Base-by-base conservation (phyloP, 73 alveolate genomes). In the Durusdinium trenchii region DNA sequence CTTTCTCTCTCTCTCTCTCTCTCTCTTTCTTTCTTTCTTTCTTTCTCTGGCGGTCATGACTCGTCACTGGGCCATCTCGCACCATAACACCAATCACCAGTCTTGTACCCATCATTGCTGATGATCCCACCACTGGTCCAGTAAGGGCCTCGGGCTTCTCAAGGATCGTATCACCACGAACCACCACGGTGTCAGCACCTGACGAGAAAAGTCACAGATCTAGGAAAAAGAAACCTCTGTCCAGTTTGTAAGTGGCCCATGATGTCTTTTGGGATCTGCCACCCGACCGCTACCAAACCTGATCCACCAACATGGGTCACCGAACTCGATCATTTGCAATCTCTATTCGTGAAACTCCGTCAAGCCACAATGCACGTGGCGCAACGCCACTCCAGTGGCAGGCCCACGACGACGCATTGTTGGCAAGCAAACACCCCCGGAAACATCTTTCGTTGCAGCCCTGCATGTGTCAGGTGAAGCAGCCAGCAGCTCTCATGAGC, bases 151-250 rank as follows among this genome's bases (percentile, higher is more conserved):
- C n/a, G 51, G 95, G 95, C 62, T 87, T 87, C 95, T 87, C 95
- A 43, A 87, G 40, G 23, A 87, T 87, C 38, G 83, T 60, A 36
- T 61, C 95, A 30, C 84, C 83, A 26, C 57, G 84, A 40, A 86
- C 95, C 36, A 87, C 95, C 0, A 87, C 84, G 0, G 95, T 87
- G 95, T 87, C 95, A 6, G 85, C 78, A 60, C 95, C 95, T 87
- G n/a, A 30, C 48, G 46, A 75, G 69, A 12, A 57, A 16, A 16
- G 45, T 67, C 32, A 3, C 45, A 67, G 42, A 32, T 67, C 32
- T n/a, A 18, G 42, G 16, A 67, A 67, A 38, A 30, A n/a, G 1
- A 67, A 32, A 67, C 0, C 64, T 12, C 64, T 54, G 64, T 9
- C 64, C n/a, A n/a, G n/a, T n/a, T n/a, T n/a, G n/a, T n/a, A n/a